phyloP scores from a whole-genome alignment of 2,329 filamentous ascomycete species.

The Botrytis elliptica region DNA sequence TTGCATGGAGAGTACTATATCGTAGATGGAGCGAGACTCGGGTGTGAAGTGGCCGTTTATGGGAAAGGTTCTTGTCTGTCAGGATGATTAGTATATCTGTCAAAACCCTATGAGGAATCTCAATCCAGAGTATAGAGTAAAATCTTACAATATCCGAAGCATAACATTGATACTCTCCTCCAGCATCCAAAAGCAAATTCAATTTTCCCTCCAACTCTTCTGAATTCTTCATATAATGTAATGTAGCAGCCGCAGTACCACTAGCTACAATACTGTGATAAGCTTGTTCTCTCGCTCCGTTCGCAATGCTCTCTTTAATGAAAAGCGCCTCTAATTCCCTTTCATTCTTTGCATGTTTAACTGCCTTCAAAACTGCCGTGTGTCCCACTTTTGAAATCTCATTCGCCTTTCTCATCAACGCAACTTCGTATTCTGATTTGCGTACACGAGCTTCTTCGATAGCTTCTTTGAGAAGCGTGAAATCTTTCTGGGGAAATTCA shows the following conservation, averaged over 20 bases:
- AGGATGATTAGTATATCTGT: conserved; percentile 5
- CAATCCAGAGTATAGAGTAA: neutral
- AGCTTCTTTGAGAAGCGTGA: conserved; percentile 54
- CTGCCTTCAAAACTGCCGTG: conserved; percentile 58
- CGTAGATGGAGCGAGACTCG: conserved; percentile 73
- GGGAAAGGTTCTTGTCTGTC: conserved; percentile 82
- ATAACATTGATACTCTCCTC: conserved; percentile 72
- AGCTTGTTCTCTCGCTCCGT: conserved; percentile 77
- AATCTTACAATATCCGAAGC: conserved; percentile 63
- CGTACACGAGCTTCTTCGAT: conserved; percentile 68
- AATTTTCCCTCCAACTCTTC: conserved; percentile 68
- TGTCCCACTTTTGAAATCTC: conserved; percentile 67
- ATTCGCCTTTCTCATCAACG: conserved; percentile 71
- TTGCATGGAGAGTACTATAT: conserved; percentile 86
- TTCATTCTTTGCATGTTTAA: conserved; percentile 69
- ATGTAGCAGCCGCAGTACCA: conserved; percentile 75
- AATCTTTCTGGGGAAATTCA: conserved; percentile 64
- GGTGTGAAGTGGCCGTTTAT: conserved; percentile 68
- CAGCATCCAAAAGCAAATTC: conserved; percentile 81
- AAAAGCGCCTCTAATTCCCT: conserved; percentile 80
- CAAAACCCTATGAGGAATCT: neutral
- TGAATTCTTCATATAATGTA: conserved; percentile 85
- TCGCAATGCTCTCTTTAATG: conserved; percentile 69
- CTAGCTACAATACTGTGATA: conserved; percentile 85
- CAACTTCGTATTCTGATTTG: conserved; percentile 74